phyloP scores from a whole-genome alignment of 371 early-diverging fungal genomes.

The Vairimorpha ceranae region DNA sequence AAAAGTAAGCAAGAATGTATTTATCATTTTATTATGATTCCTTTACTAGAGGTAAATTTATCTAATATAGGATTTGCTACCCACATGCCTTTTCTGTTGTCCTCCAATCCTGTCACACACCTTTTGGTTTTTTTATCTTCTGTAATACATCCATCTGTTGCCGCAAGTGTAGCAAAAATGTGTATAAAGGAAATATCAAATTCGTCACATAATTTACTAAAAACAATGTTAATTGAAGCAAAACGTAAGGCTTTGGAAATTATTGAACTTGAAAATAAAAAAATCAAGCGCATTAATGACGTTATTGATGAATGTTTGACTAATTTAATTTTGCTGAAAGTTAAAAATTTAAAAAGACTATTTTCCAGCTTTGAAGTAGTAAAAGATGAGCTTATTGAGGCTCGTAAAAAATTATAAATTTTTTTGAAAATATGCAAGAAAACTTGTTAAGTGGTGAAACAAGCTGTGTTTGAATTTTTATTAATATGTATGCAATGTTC shows the following conservation, averaged over 20 bases:
- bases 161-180: slow-evolving; percentile 72
- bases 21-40: slow-evolving; percentile 80
- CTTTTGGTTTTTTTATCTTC: slow-evolving; percentile 83
- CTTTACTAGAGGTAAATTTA: slow-evolving; percentile 82
- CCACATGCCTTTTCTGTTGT: slow-evolving; percentile 69
- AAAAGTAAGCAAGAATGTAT: slow-evolving; percentile 83
- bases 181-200: slow-evolving; percentile 30
- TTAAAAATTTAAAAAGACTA: slow-evolving; percentile 49
- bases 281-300: slow-evolving; percentile 48
- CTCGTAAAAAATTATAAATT: background rate
- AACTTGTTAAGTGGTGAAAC: too few relatives aligned
- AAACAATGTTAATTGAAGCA: slow-evolving; percentile 45
- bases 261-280: slow-evolving; percentile 51
- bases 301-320: slow-evolving; percentile 55
- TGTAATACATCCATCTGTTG: slow-evolving; percentile 79
- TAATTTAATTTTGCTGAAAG: slow-evolving; percentile 55
- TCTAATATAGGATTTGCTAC: slow-evolving; percentile 64
- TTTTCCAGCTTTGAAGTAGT: slow-evolving; percentile 44
- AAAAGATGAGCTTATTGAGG: slow-evolving; percentile 47
- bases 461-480: too few relatives aligned
- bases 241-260: slow-evolving; percentile 61
- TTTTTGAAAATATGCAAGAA: too few relatives aligned
- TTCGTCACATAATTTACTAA: background rate
- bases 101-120: slow-evolving; percentile 87
- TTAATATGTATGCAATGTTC: too few relatives aligned